A percentile compares a stretch with the other conserved stretches of the same genome.
Evolutionary conservation across 2,329 filamentous ascomycete species (phyloP).

Genomic region (Alternaria panax): DNA sequence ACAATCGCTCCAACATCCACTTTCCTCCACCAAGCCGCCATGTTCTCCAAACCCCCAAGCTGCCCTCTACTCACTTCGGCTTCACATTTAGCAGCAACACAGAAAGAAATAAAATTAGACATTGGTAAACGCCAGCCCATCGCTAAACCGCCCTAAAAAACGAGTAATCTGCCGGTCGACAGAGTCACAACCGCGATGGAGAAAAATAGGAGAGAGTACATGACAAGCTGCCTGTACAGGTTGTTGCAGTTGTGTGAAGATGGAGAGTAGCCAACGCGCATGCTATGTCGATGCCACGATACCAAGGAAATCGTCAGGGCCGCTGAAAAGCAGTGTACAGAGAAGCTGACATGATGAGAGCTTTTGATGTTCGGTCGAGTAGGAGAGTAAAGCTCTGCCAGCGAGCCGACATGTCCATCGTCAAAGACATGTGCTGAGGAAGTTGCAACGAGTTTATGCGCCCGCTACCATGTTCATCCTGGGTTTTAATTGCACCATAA

Average conservation of each 20-base stretch:
- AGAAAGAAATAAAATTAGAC: constrained; percentile 34
- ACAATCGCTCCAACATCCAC: constrained; percentile 6
- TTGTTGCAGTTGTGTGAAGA: constrained; percentile 13
- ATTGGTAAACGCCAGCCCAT: constrained; percentile 28
- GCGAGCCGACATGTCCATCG: constrained; percentile 36
- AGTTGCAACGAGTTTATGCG: constrained; percentile 30
- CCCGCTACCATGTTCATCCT: constrained; percentile 59
- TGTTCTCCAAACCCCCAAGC: constrained; percentile 1
- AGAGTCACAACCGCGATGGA: constrained; percentile 23
- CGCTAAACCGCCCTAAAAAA: constrained; percentile 28
- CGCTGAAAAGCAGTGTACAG: constrained; percentile 17
- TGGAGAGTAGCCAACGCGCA: constrained; percentile 25
- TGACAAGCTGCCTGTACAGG: constrained; percentile 15
- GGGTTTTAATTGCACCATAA: constrained; percentile 66
- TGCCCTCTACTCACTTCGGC: neutral
- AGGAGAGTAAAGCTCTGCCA: constrained; percentile 37
- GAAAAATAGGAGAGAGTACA: constrained; percentile 14
- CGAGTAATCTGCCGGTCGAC: constrained; percentile 24
- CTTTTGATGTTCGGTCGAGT: constrained; percentile 28
- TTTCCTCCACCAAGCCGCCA: constrained; percentile 3
- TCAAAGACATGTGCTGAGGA: constrained; percentile 14
- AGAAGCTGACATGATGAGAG: constrained; percentile 29
- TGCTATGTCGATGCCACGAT: constrained; percentile 41
- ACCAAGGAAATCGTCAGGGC: constrained; percentile 40
- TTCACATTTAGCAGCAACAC: constrained; percentile 1